Conservation (phyloP, 129 eudicot species). For the Escallonia herrerae region DNA sequence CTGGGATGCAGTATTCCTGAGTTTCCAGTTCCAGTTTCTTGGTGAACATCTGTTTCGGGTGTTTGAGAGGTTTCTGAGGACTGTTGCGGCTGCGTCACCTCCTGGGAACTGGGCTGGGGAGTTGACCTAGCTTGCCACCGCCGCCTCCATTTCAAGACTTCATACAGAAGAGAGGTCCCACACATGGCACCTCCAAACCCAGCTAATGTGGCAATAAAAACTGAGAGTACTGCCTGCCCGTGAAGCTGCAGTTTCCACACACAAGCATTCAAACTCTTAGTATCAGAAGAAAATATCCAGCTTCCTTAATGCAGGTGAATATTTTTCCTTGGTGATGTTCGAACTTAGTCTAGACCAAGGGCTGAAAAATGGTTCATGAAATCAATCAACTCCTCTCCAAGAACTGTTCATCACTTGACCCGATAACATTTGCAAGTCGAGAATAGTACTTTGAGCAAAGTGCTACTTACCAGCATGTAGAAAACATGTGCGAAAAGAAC, state of each 20-base stretch:
- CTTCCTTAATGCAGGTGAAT: too few relatives aligned
- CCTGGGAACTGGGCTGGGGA: slow-evolving; percentile 18
- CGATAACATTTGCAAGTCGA: too few relatives aligned
- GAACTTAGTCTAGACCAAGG: too few relatives aligned
- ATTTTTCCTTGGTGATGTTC: too few relatives aligned
- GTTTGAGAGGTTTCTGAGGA: slow-evolving; percentile 20
- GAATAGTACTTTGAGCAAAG: too few relatives aligned
- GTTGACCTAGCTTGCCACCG: slow-evolving; percentile 34
- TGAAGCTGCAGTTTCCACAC: slow-evolving; percentile 43
- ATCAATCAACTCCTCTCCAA: too few relatives aligned
- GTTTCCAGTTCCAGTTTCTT: slow-evolving; percentile 6
- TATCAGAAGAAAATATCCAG: too few relatives aligned
- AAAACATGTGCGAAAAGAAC: slow-evolving; percentile 77
- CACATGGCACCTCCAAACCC: slow-evolving; percentile 94
- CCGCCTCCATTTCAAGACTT: slow-evolving; percentile 42
- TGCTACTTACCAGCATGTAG: slow-evolving; percentile 61
- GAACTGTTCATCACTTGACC: too few relatives aligned
- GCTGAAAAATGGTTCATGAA: too few relatives aligned
- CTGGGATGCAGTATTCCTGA: background rate
- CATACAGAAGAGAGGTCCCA: slow-evolving; percentile 56
- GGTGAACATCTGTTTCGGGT: slow-evolving; percentile 29
- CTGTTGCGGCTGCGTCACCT: slow-evolving; percentile 23
- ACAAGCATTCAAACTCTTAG: background rate
- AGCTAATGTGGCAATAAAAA: slow-evolving; percentile 79
- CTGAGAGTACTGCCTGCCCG: slow-evolving; percentile 68